Evolutionary conservation across 306 rosid genomes (phyloP).

Genomic region (Vigna mungo): DNA sequence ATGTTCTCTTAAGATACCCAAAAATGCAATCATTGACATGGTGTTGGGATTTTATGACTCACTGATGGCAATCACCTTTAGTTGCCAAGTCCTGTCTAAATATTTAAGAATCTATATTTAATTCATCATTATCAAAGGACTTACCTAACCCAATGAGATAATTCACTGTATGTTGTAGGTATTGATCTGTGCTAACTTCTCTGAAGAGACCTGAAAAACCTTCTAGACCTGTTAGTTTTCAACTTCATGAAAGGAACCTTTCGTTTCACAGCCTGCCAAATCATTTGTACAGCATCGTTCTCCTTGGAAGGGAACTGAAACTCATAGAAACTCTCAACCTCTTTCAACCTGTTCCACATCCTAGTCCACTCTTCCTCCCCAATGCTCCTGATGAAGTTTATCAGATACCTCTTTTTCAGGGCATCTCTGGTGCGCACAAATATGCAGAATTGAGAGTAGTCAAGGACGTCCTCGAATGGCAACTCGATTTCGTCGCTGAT

Average conservation of each 20-base stretch:
- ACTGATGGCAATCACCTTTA: too few relatives aligned
- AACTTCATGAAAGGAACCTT: conserved; percentile 63
- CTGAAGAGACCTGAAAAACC: conserved; percentile 51
- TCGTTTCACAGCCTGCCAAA: conserved; percentile 84
- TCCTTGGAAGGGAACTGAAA: conserved; percentile 78
- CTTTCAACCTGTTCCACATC: conserved; percentile 79
- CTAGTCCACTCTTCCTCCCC: conserved; percentile 74
- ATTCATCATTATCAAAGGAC: too few relatives aligned
- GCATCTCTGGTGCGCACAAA: conserved; percentile 79
- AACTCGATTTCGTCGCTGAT: conserved; percentile 84
- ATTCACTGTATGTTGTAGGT: conserved; percentile 31
- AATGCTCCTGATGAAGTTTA: conserved; percentile 62
- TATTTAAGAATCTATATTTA: too few relatives aligned
- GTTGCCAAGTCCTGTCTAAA: too few relatives aligned
- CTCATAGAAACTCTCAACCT: conserved; percentile 66
- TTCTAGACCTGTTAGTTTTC: conserved; percentile 64
- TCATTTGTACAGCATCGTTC: conserved; percentile 83
- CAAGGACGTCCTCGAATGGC: conserved; percentile 79
- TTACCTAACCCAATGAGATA: too few relatives aligned
- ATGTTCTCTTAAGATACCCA: too few relatives aligned
- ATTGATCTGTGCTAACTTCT: conserved; percentile 35
- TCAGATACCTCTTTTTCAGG: conserved; percentile 55
- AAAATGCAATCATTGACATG: too few relatives aligned
- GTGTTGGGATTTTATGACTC: too few relatives aligned
- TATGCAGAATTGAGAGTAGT: conserved; percentile 80